Conservation (phyloP, 2,329 filamentous ascomycete genomes). For the Talaromyces atroroseus region DNA sequence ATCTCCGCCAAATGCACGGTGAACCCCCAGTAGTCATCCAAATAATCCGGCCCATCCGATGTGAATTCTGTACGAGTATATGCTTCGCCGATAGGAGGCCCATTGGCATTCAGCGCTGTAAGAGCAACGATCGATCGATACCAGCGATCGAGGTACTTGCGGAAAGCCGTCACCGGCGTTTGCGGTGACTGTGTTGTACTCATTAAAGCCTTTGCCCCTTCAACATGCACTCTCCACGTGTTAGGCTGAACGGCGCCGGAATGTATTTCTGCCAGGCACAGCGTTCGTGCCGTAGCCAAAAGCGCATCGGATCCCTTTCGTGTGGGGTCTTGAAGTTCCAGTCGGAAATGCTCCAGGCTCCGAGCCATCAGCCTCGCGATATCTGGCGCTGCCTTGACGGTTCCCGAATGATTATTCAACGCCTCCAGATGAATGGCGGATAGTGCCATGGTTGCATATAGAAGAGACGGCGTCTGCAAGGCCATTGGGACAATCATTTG, state of each 20-base stretch:
- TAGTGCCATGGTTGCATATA: conserved; percentile 40
- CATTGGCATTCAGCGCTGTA: conserved; percentile 36
- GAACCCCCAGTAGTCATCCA: conserved; percentile 42
- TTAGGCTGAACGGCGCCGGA: conserved; percentile 36
- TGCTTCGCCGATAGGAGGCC: conserved; percentile 28
- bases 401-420: conserved; percentile 30
- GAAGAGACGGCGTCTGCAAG: conserved; percentile 36
- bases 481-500: conserved; percentile 42
- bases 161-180: conserved; percentile 27
- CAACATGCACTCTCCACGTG: conserved; percentile 41
- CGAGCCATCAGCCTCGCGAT: conserved; percentile 35
- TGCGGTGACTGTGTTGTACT: conserved; percentile 20
- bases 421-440: conserved; percentile 40
- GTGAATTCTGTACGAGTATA: conserved; percentile 17
- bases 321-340: conserved; percentile 32
- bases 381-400: conserved; percentile 32
- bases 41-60: conserved; percentile 26
- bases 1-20: conserved; percentile 34
- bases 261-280: conserved; percentile 40
- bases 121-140: conserved; percentile 40
- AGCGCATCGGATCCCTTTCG: conserved; percentile 30
- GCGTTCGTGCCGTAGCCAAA: conserved; percentile 38
- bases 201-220: conserved; percentile 38
- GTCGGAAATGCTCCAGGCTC: conserved; percentile 38
- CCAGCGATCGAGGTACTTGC: conserved; percentile 36